Conservation (phyloP, 768 basidiomycete genomes). For the Agaricus sinodeliciosus region DNA sequence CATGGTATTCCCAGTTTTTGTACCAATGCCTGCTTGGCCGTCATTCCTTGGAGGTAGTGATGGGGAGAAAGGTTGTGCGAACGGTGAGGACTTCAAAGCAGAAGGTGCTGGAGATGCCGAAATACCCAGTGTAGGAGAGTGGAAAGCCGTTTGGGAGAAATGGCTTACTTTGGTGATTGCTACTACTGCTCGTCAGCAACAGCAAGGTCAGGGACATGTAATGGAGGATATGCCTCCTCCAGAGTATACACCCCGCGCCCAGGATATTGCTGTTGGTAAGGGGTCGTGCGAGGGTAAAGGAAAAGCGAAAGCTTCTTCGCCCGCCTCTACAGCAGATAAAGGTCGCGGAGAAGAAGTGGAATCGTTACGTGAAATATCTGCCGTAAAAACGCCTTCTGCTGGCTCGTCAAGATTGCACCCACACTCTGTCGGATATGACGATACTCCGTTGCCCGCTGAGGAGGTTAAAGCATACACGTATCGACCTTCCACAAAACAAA, state of each 20-base stretch:
- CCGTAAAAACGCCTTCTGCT: constrained; percentile 11
- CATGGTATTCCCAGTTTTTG: constrained; percentile 73
- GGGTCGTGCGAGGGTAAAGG: background rate
- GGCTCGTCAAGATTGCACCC: constrained; percentile 21
- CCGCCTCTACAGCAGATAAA: background rate
- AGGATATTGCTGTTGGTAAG: background rate
- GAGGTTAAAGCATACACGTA: constrained; percentile 69
- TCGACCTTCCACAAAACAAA: constrained; percentile 41
- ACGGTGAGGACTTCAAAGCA: constrained; percentile 13
- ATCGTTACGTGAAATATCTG: constrained; percentile 12
- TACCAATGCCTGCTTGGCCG: constrained; percentile 62
- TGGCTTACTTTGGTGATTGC: constrained; percentile 55
- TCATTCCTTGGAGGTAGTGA: constrained; percentile 49
- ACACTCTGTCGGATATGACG: constrained; percentile 38
- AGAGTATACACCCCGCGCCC: constrained; percentile 63
- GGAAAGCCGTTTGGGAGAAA: constrained; percentile 70
- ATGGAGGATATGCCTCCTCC: constrained; percentile 58
- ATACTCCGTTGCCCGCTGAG: constrained; percentile 47
- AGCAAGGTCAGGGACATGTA: constrained; percentile 14
- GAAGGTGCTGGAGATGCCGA: constrained; percentile 29
- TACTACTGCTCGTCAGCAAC: constrained; percentile 34
- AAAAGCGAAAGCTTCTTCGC: background rate
- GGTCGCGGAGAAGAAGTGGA: constrained; percentile 9
- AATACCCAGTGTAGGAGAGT: constrained; percentile 43
- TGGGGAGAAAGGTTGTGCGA: constrained; percentile 13